Conservation (phyloP, 345 rosid genomes). For the Melaleuca quinquenervia region DNA sequence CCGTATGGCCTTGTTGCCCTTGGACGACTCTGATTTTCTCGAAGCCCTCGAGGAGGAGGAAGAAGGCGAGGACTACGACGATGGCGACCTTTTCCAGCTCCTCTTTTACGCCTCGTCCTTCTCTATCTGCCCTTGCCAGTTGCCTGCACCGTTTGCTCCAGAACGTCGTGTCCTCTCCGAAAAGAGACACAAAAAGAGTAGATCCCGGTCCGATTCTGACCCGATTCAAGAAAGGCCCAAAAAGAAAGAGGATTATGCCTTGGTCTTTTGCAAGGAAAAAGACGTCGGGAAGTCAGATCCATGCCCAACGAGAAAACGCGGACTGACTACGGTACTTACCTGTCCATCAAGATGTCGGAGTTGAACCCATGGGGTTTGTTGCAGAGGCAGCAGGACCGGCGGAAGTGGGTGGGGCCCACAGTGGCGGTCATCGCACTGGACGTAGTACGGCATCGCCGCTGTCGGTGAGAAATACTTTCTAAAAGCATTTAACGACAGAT, state of each 20-base stretch:
- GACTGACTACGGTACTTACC: background rate
- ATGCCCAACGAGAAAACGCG: background rate
- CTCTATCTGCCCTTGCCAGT: constrained; percentile 76
- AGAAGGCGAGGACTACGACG: constrained; percentile 34
- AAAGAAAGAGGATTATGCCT: background rate
- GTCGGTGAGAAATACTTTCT: background rate
- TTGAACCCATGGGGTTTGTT: constrained; percentile 43
- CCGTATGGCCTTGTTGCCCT: constrained; percentile 21
- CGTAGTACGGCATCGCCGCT: background rate
- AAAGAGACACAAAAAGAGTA: background rate
- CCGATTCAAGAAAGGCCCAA: too few relatives aligned
- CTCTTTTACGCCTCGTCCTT: constrained; percentile 40
- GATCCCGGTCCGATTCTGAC: background rate
- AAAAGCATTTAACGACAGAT: too few relatives aligned
- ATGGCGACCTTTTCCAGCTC: constrained; percentile 20
- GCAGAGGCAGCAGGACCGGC: constrained; percentile 67
- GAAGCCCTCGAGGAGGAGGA: constrained; percentile 15
- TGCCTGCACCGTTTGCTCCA: constrained; percentile 79
- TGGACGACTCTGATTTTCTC: constrained; percentile 3
- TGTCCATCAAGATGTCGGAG: constrained; percentile 43
- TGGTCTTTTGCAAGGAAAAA: background rate
- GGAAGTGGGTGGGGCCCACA: constrained; percentile 18
- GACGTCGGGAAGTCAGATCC: background rate
- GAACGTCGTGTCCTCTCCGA: constrained; percentile 65
- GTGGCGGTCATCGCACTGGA: background rate